A percentile compares a stretch with the other conserved stretches of the same genome.
These are phyloP conservation scores for Zymoseptoria ardabiliae DNA, from an alignment of 2,329 filamentous ascomycete genomes.

Conservation along the genomic window DNA sequence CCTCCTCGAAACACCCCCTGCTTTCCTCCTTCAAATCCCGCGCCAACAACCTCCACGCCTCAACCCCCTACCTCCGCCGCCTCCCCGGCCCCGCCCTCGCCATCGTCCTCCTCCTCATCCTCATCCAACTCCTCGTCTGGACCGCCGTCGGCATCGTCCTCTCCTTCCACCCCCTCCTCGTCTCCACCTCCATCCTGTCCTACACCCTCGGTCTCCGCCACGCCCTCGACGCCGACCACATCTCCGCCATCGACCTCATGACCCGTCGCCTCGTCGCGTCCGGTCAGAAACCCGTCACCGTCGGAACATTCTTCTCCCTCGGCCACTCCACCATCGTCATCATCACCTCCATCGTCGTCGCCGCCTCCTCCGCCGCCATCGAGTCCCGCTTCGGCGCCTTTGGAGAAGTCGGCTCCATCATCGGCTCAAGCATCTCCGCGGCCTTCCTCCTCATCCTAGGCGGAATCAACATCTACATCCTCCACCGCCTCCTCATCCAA, in stretches of 20 bases:
- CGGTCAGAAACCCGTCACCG: slow-evolving; percentile 78
- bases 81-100: slow-evolving; percentile 51
- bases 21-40: slow-evolving; percentile 13
- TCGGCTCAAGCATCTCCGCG: slow-evolving; percentile 81
- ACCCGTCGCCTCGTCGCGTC: slow-evolving; percentile 80
- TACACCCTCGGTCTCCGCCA: slow-evolving; percentile 87
- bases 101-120: slow-evolving; percentile 48
- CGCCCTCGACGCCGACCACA: slow-evolving; percentile 96
- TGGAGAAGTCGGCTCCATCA: slow-evolving; percentile 71
- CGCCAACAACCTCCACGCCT: slow-evolving; percentile 38
- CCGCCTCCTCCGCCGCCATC: slow-evolving; percentile 79
- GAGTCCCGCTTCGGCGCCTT: slow-evolving; percentile 75
- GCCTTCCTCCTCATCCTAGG: slow-evolving; percentile 76
- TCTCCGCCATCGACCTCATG: slow-evolving; percentile 88
- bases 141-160: slow-evolving; percentile 50
- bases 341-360: slow-evolving; percentile 83
- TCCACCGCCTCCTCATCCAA: slow-evolving; percentile 67
- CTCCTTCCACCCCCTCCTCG: slow-evolving; percentile 46
- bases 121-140: slow-evolving; percentile 53
- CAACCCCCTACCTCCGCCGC: slow-evolving; percentile 48
- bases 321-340: slow-evolving; percentile 93
- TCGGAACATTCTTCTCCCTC: slow-evolving; percentile 89
- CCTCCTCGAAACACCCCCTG: slow-evolving; percentile 2
- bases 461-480: slow-evolving; percentile 75
- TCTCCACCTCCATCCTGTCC: slow-evolving; percentile 73